Evolutionary conservation across 768 basidiomycete species (phyloP).

Genomic region (Hygrocybe punicea): DNA sequence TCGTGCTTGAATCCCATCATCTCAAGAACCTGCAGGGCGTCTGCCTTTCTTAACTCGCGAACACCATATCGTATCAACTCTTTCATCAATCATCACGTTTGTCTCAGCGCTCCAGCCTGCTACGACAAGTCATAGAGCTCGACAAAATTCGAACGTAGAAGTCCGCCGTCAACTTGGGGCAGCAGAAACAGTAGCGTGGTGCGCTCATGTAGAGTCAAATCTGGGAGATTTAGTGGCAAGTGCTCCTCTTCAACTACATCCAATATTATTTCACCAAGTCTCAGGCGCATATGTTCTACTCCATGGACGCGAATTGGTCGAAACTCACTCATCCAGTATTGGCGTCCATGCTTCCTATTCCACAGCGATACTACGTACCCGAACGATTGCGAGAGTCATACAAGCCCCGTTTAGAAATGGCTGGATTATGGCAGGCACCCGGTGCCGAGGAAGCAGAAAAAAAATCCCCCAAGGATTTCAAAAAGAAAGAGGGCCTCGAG

Average conservation of each 20-base stretch:
- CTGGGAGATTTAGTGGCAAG: constrained; percentile 72
- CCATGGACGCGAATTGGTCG: constrained; percentile 59
- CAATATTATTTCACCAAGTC: constrained; percentile 8
- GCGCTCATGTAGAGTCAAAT: constrained; percentile 59
- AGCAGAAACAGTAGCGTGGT: constrained; percentile 59
- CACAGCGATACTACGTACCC: constrained; percentile 74
- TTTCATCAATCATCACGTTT: constrained; percentile 64
- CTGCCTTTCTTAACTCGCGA: constrained; percentile 69
- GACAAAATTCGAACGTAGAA: constrained; percentile 16
- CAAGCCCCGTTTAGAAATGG: constrained; percentile 55
- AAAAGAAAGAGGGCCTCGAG: constrained; percentile 30
- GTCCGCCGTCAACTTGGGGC: constrained; percentile 35
- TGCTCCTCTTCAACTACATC: constrained; percentile 8
- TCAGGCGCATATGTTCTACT: constrained; percentile 64
- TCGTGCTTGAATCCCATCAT: constrained; percentile 1
- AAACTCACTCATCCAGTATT: constrained; percentile 53
- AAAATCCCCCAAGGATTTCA: constrained; percentile 38
- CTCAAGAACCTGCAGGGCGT: constrained; percentile 46
- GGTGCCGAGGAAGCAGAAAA: constrained; percentile 45
- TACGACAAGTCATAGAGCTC: no score
- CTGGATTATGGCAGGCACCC: constrained; percentile 57
- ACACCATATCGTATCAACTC: constrained; percentile 45
- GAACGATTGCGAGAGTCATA: constrained; percentile 56
- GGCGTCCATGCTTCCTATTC: constrained; percentile 55
- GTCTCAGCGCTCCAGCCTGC: constrained; percentile 48